A percentile compares a stretch with the other conserved stretches of the same genome.
Evolutionary conservation across 75 land plant species (phyloP).

Genomic region (Sequoiadendron giganteum): DNA sequence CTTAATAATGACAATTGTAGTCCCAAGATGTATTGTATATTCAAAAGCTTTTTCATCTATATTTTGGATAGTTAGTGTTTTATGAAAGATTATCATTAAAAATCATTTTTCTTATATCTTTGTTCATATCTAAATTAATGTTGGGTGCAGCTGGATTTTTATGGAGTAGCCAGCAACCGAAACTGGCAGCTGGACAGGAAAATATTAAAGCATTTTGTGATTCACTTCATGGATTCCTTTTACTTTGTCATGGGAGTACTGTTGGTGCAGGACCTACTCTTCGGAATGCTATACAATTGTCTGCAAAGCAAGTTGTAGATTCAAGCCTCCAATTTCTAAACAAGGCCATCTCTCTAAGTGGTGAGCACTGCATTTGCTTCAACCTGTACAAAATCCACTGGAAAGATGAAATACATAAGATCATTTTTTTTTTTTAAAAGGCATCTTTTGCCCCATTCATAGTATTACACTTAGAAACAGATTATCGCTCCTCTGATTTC

Average conservation of each 20-base stretch:
- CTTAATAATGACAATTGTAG: neutral
- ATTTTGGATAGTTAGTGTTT: neutral
- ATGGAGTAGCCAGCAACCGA: slow-evolving; percentile 61
- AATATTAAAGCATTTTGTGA: slow-evolving; percentile 64
- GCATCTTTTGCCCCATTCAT: neutral
- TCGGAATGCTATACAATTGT: slow-evolving; percentile 34
- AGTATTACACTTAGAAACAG: neutral
- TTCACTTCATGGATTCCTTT: slow-evolving; percentile 71
- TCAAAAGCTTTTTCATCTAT: too few relatives aligned
- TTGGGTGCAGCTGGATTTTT: slow-evolving; percentile 71
- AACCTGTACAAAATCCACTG: too few relatives aligned
- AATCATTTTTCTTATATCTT: neutral
- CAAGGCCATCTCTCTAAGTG: slow-evolving; percentile 54
- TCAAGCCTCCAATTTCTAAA: slow-evolving; percentile 56
- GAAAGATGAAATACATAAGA: neutral
- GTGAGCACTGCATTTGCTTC: slow-evolving; percentile 17
- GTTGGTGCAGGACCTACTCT: slow-evolving; percentile 96
- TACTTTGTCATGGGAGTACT: slow-evolving; percentile 78
- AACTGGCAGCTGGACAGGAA: slow-evolving; percentile 48
- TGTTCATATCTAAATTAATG: neutral
- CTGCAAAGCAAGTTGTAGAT: slow-evolving; percentile 67
- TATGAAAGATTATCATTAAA: neutral
- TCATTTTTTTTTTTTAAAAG: neutral
- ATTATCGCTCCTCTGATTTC: neutral
- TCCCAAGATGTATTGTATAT: neutral